These are phyloP conservation scores for Pilobolus umbonatus DNA, from an alignment of 192 early-diverging fungal genomes.

Conservation along the genomic window DNA sequence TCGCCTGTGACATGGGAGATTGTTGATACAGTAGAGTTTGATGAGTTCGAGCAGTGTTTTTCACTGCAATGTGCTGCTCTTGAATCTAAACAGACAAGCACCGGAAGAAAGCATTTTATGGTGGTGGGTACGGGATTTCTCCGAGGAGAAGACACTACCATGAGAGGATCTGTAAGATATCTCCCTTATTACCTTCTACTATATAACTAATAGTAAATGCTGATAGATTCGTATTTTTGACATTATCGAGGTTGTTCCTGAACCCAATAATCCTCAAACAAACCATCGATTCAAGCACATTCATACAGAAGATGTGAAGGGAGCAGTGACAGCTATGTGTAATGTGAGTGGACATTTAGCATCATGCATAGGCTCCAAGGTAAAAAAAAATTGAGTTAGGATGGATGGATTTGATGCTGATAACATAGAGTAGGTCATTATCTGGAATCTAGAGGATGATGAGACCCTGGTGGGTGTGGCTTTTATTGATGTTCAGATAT, in stretches of 20 bases:
- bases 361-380: slow-evolving; percentile 84
- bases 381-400: slow-evolving; percentile 31
- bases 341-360: slow-evolving; percentile 82
- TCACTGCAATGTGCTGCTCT: slow-evolving; percentile 74
- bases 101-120: slow-evolving; percentile 82
- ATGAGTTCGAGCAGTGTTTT: slow-evolving; percentile 80
- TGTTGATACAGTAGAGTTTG: slow-evolving; percentile 71
- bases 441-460: slow-evolving; percentile 80
- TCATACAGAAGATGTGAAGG: slow-evolving; percentile 79
- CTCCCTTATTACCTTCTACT: no score
- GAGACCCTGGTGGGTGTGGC: slow-evolving; percentile 82
- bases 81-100: slow-evolving; percentile 77
- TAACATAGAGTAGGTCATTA: slow-evolving; percentile 61
- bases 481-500: slow-evolving; percentile 91
- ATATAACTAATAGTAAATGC: no score
- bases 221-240: slow-evolving; percentile 84
- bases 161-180: slow-evolving; percentile 75
- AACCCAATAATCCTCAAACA: slow-evolving; percentile 88
- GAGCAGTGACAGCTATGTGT: slow-evolving; percentile 81
- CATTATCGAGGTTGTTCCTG: slow-evolving; percentile 95
- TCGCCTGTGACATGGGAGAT: slow-evolving; percentile 96
- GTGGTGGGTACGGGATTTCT: slow-evolving; percentile 84
- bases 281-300: slow-evolving; percentile 88
- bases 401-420: neutral
- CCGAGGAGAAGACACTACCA: slow-evolving; percentile 86